Evolutionary conservation across 176 grass and related monocot species (phyloP), one percentile per base, ranked within the genome.

Genomic region (Rhynchospora tenuis): DNA sequence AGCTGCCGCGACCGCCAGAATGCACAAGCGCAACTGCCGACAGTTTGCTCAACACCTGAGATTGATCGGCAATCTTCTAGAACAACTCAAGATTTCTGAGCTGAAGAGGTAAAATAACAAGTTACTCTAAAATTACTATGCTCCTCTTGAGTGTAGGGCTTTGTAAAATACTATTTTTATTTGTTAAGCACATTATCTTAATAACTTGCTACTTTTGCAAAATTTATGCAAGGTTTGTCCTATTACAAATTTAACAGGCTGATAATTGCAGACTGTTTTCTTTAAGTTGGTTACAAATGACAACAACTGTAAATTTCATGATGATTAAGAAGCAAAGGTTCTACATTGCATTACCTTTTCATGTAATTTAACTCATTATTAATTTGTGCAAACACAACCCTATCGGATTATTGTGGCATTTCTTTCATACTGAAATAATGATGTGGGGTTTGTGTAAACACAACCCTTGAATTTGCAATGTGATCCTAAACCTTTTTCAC

Each of bases 21-120:
- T 93, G 91, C 91, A 95, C 88, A 95, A 90, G 83, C 79, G 84
- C 85, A 99, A 93, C 79, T 99, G 96, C 83, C 89, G 89, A 48
- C 88, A 87, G 3, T 91, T 99, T 80, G 89, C 96, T 23, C 86
- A 88, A 62, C 93, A 99, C 77, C 77, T 95, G 57, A 90, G 90
- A 85, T 86, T 99, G 38, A 95, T 99, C 59, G 86, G 93, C 15
- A 88, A 84, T 6, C 88, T 99, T 73, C 86, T 95, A 84, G 89
- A 91, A 74, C 88, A 91, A 74, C 92, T 94, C 52, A 88, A 83
- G 65, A 88, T 94, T 27, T 98, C 92, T 9, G 92, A 98, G 77
- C 95, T 98, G 71, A 88, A 91, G 81, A 91, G 79, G 78, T 76
- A 76, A 1, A 48, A 5, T 55, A 29, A 26, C 73, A 8, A 54